Conservation (phyloP, 2,329 filamentous ascomycete genomes). For the Daldinia eschscholtzii region DNA sequence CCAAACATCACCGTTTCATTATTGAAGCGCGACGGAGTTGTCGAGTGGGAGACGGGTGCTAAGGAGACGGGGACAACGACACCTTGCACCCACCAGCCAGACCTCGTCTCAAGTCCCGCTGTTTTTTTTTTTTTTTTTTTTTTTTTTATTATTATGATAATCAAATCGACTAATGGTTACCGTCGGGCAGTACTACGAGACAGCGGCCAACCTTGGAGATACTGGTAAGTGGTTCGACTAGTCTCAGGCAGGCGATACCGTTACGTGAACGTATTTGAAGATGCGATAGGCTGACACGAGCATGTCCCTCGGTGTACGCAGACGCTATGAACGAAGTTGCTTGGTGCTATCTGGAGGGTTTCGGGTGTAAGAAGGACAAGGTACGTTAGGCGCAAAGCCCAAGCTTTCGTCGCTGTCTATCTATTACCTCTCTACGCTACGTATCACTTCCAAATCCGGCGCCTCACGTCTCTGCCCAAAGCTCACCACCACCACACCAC, state of each 20-base stretch:
- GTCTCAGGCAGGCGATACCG: conserved; percentile 25
- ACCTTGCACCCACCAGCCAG: conserved; percentile 26
- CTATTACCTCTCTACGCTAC: conserved; percentile 40
- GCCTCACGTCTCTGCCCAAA: conserved; percentile 43
- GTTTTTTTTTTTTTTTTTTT: conserved; percentile 21
- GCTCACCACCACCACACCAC: conserved; percentile 27
- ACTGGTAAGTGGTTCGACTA: conserved; percentile 66
- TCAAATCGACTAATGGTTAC: conserved; percentile 46
- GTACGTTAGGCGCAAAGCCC: conserved; percentile 68
- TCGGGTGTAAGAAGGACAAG: conserved; percentile 98
- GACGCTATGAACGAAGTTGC: conserved; percentile 98
- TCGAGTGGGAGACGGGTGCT: conserved; percentile 11
- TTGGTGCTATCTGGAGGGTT: conserved; percentile 97
- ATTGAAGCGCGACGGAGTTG: conserved; percentile 29
- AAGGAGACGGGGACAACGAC: conserved; percentile 20
- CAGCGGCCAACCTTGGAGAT: conserved; percentile 94
- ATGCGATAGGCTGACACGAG: conserved; percentile 48
- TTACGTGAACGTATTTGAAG: conserved; percentile 23
- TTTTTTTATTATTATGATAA: conserved; percentile 36
- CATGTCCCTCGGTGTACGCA: conserved; percentile 52
- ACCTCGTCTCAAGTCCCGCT: conserved; percentile 29
- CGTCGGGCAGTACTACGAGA: conserved; percentile 86
- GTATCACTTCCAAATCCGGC: conserved; percentile 45
- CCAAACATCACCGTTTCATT: conserved; percentile 36
- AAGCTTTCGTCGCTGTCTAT: conserved; percentile 25